phyloP scores from a whole-genome alignment of 23 red algal genomes.

The Cyanidium caldarium region DNA sequence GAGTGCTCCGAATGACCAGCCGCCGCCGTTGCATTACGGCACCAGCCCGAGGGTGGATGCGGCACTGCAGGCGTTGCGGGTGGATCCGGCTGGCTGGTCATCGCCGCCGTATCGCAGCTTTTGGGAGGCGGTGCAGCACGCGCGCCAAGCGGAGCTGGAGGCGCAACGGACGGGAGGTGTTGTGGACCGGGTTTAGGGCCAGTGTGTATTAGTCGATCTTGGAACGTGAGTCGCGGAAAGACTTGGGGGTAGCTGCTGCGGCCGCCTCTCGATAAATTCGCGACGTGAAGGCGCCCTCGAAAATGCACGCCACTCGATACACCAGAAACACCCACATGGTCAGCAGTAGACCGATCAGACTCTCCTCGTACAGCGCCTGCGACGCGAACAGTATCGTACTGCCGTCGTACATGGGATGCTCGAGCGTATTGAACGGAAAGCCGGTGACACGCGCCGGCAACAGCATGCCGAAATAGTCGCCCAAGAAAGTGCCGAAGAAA shows the following conservation, averaged over 20 bases:
- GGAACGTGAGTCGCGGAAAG: no score
- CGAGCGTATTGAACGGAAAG: constrained; percentile 62
- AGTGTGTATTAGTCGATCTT: no score
- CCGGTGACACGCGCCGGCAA: constrained; percentile 20
- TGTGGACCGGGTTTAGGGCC: no score
- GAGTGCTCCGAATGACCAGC: background rate
- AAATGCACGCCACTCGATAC: constrained; percentile 40
- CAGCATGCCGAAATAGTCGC: constrained; percentile 93
- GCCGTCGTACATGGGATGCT: constrained; percentile 93
- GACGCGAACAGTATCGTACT: constrained; percentile 54
- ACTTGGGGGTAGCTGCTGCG: no score
- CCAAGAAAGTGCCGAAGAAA: constrained; percentile 73
- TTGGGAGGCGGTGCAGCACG: background rate
- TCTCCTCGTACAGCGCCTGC: constrained; percentile 42
- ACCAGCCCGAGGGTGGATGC: background rate
- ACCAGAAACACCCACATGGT: constrained; percentile 58
- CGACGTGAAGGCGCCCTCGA: constrained; percentile 20
- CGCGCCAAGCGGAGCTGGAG: background rate
- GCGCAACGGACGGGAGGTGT: no score
- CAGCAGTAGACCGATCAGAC: constrained; percentile 49
- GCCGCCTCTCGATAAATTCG: background rate
- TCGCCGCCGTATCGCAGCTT: background rate
- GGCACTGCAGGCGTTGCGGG: background rate
- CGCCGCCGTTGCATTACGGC: constrained; percentile 2
- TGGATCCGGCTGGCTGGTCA: background rate